Evolutionary conservation across 768 basidiomycete genomes (phyloP).

Genomic region (Phlegmacium glaucopus): DNA sequence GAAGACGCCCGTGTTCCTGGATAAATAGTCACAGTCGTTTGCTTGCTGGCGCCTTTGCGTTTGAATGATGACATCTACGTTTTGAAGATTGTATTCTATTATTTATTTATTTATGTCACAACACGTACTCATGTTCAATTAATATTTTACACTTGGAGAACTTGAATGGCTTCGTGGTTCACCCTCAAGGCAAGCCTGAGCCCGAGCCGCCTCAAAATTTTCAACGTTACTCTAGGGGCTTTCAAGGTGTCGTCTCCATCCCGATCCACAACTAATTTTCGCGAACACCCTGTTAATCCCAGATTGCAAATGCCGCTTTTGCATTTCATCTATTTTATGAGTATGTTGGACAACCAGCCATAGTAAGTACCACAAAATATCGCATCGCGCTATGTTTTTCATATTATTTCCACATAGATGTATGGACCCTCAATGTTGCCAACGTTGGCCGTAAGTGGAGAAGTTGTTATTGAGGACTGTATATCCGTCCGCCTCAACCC

Average conservation of each 20-base stretch:
- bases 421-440: slow-evolving; percentile 80
- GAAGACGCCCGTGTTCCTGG: slow-evolving; percentile 59
- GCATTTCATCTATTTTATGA: slow-evolving; percentile 61
- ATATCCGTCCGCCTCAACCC: slow-evolving; percentile 51
- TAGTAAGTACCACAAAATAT: slow-evolving; percentile 33
- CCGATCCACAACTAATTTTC: background rate
- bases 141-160: too few species aligned
- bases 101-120: background rate
- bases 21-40: slow-evolving; percentile 28
- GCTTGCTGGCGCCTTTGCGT: slow-evolving; percentile 50
- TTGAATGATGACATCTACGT: slow-evolving; percentile 77
- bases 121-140: too few species aligned
- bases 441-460: slow-evolving; percentile 57
- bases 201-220: too few species aligned
- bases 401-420: slow-evolving; percentile 40
- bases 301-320: slow-evolving; percentile 56
- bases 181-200: too few species aligned
- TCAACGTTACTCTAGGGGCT: slow-evolving; percentile 3
- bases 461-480: slow-evolving; percentile 62
- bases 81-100: slow-evolving; percentile 1
- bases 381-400: background rate
- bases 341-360: slow-evolving; percentile 54
- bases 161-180: too few species aligned
- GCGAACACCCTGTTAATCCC: slow-evolving; percentile 9
- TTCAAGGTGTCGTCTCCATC: slow-evolving; percentile 12